Evolutionary conservation across 116 monocot species (phyloP), one percentile per base, ranked within the genome.

Genomic region (Papilionanthe hybrid): DNA sequence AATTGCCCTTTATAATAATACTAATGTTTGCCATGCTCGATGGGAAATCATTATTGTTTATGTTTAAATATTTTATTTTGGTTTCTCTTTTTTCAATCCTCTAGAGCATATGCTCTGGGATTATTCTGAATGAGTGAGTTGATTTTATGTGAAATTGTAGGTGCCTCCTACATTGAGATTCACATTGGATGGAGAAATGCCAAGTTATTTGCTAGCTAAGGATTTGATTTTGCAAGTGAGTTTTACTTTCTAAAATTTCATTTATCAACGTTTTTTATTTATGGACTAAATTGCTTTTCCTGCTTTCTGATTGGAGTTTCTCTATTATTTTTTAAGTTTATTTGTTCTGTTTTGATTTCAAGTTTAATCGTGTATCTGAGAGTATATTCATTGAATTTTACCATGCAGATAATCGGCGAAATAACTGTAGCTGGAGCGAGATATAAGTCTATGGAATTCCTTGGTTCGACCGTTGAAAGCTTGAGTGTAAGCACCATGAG

Each of bases 121-220:
- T 75, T 50, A 42, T 75, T 75, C 20, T 47, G 12, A 23, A 27
- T 50, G 37, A 11, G 50, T 75, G 47, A 49, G 75, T 27, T 17
- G 5, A 73, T 73, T 13, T 43, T 12, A 75, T 49, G 47, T 68
- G 32, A 67, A 79, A 60, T 83, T 79, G 42, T 86, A 99, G 99
- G 90, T 92, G 22, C 99, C 99, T 9, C 94, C 95, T 76, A 99
- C 99, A 41, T 88, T 99, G 86, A 90, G 87, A 79, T 99, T 99
- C 82, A 79, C 95, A 72, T 57, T 99, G 80, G 95, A 99, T 89
- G 95, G 95, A 85, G 99, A 99, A 86, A 99, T 99, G 99, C 99
- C 99, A 20, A 76, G 85, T 79, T 90, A 89, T 89, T 89, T 99
- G 85, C 95, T 95, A 60, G 95, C 99, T 23, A 99, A 99, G 79